Evolutionary conservation across 2,329 filamentous ascomycete species (phyloP), one percentile per base, ranked within the genome.

Genomic region (Cephalotrichum gorgonifer): DNA sequence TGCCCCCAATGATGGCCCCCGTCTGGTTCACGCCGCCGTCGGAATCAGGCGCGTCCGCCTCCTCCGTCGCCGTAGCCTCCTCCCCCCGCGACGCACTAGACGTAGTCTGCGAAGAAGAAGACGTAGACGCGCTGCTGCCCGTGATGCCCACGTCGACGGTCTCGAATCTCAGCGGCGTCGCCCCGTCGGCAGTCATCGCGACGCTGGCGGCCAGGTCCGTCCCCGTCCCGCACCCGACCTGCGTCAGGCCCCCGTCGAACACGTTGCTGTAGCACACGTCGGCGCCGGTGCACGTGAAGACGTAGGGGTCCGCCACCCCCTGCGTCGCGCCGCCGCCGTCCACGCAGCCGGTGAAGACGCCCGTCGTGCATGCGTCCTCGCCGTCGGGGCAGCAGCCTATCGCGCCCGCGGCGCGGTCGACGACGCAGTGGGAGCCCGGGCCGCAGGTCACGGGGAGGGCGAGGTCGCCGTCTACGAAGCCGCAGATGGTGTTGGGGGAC

Each of bases 341-440:
- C 39, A 79, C 73, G 51, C 78, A 81, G 35, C 67, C 70, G 2
- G 77, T 81, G 58, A 71, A 81, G 35, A 81, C 71, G 48, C 78
- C 78, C 3, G 67, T 64, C 2, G 72, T 74, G 59, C 78, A 81
- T 6, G 68, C 56, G 3, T 63, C 69, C 14, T 60, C 59, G 14
- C 65, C 68, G 54, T 80, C 67, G 1, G 77, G 76, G 56, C 78
- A 81, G 57, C 76, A 79, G 43, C 76, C 76, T 28, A 79, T 64
- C n/a, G 70, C 70, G 26, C 68, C 66, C 49, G 73, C 66, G 17
- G 65, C 62, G 20, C 65, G 60, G 52, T 79, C 76, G 41, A 76
- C 62, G 23, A 76, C 78, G 57, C 78, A 81, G 59, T 81, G 75
- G 33, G 76, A 79, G 30, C 76, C 78, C 0, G 70, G 67, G 26